phyloP scores from a whole-genome alignment of 305 asterid species.

The Solanum chacoense region DNA sequence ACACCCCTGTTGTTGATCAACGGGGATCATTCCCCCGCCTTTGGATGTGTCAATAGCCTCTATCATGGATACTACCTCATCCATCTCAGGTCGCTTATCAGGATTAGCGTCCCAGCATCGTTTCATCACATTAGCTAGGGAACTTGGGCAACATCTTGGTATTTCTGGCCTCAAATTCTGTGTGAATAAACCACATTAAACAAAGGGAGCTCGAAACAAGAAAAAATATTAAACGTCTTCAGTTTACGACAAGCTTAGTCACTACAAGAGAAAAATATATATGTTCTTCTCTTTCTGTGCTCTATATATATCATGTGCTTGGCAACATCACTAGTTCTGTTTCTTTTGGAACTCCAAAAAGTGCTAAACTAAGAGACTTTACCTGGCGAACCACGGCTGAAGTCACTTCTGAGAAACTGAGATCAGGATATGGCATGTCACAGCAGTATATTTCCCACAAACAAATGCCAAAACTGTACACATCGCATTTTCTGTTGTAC shows the following conservation, averaged over 20 bases:
- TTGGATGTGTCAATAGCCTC: conserved; percentile 66
- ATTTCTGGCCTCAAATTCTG: conserved; percentile 91
- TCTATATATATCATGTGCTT: neutral
- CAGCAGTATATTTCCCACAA: conserved; percentile 37
- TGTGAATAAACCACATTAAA: neutral
- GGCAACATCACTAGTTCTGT: neutral
- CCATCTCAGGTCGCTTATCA: conserved; percentile 79
- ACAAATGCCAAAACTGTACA: conserved; percentile 33
- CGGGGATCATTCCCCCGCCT: conserved; percentile 91
- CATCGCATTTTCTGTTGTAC: conserved; percentile 28
- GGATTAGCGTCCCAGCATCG: conserved; percentile 84
- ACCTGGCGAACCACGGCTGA: conserved; percentile 36
- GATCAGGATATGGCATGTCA: conserved; percentile 37
- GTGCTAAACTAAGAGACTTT: neutral
- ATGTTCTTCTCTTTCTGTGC: neutral
- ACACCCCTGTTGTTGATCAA: conserved; percentile 65
- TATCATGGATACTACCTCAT: conserved; percentile 60
- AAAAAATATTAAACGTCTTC: neutral
- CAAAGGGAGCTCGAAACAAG: neutral
- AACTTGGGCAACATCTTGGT: conserved; percentile 68
- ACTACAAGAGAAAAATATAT: neutral
- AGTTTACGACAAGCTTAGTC: neutral
- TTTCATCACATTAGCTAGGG: conserved; percentile 64
- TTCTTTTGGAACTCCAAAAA: neutral
- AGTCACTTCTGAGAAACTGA: conserved; percentile 28